Base-by-base conservation (phyloP, 176 grass and related monocot genomes). In the Aegilops tauschii region DNA sequence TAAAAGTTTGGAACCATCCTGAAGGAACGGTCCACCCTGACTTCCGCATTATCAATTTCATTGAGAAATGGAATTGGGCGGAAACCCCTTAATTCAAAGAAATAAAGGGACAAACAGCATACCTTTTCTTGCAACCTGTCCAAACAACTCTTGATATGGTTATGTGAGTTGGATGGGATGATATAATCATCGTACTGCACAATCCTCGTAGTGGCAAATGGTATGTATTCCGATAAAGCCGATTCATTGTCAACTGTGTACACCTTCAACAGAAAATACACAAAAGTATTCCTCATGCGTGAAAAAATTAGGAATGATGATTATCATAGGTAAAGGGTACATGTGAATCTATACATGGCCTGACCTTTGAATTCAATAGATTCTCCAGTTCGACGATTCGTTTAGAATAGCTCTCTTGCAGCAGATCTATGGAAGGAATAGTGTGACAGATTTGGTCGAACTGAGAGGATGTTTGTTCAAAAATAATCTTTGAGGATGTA, bases 331-430 rank as follows among this genome's bases (percentile, higher is more conserved):
- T 72, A 72, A 72, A 67, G 8, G 65, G 47, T 77, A 50, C 50
- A 30, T 11, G 25, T 23, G 16, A 12, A 28, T 34, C 61, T 29
- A 69, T 68, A 35, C 61, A 82, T 84, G 11, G 2, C 34, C 75
- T 78, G 59, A 97, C 95, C 90, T 97, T 97, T 6, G 95, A 86
- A 70, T 97, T 86, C 92, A 97, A 86, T 50, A 97, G 86, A 50
- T 77, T 91, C 87, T 94, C 90, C 0, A 94, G 89, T 58, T 90
- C 54, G n/a, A 17, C 77, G 77, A 97, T 93, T 63, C 93, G 25
- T 42, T 66, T 69, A 0, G 66, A 70, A 35, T 84, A 97, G 30
- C 80, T 34, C 9, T 3, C 35, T 32, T 9, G 12, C 9, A 82
- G 36, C 65, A 83, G 79, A 81, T 10, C 89, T 94, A 77, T 37